These are phyloP conservation scores for Elaphomyces granulatus DNA, from an alignment of 495 filamentous ascomycete species.

Conservation along the genomic window DNA sequence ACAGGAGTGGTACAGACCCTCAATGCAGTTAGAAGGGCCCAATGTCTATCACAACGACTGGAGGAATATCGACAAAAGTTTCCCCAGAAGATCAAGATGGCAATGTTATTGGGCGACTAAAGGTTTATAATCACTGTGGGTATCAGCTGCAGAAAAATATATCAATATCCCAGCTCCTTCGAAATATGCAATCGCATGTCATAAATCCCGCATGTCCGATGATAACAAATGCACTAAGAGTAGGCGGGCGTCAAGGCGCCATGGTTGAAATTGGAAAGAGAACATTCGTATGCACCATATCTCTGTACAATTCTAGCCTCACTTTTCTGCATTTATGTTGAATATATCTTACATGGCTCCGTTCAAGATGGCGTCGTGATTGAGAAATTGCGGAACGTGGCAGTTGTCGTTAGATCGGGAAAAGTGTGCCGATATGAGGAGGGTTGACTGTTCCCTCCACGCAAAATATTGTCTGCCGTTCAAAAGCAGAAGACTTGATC, in stretches of 20 bases:
- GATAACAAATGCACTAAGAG: too few species aligned
- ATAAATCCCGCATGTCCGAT: too few species aligned
- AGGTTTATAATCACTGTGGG: not conserved
- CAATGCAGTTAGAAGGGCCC: slow-evolving; percentile 41
- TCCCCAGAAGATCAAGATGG: slow-evolving; percentile 41
- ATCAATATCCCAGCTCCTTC: not conserved
- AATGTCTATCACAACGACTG: slow-evolving; percentile 57
- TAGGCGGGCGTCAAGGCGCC: too few species aligned
- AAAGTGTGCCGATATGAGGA: not conserved
- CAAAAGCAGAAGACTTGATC: slow-evolving; percentile 99
- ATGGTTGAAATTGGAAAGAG: too few species aligned
- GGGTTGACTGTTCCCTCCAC: not conserved
- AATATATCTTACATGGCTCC: too few species aligned
- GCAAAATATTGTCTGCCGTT: slow-evolving; percentile 4
- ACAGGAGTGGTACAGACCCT: slow-evolving; percentile 46
- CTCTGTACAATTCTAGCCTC: not conserved
- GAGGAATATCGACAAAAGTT: slow-evolving; percentile 53
- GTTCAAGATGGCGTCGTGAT: too few species aligned
- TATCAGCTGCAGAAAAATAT: not conserved
- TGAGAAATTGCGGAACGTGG: not conserved
- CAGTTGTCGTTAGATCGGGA: not conserved
- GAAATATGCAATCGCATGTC: too few species aligned
- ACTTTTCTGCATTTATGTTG: too few species aligned
- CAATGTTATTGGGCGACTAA: slow-evolving; percentile 35
- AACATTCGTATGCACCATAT: not conserved